phyloP scores from a whole-genome alignment of 139 green algal species.

The Desmodesmus armatus region DNA sequence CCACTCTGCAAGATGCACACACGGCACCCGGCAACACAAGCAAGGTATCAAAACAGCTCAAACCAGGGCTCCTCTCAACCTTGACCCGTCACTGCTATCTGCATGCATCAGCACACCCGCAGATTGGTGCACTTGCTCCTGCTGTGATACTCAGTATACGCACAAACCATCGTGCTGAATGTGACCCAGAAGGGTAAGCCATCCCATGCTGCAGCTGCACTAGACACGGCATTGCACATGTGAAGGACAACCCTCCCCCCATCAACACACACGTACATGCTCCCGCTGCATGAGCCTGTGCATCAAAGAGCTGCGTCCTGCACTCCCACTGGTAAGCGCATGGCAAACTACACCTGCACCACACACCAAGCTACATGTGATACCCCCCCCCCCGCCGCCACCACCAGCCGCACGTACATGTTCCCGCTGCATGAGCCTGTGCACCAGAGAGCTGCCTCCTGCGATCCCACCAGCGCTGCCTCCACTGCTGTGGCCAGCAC shows the following conservation, averaged over 20 bases:
- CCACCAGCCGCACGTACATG: slow-evolving; percentile 39
- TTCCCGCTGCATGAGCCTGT: slow-evolving; percentile 53
- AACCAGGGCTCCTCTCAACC: no score
- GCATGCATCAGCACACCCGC: neutral
- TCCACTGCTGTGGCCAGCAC: slow-evolving; percentile 29
- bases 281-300: slow-evolving; percentile 53
- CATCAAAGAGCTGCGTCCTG: neutral
- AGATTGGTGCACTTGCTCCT: neutral
- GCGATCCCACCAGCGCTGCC: neutral
- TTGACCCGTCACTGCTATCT: no score
- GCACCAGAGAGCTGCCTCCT: neutral
- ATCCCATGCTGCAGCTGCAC: no score
- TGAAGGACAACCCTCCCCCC: no score
- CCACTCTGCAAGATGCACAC: neutral
- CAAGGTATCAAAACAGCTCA: neutral
- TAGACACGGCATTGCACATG: no score
- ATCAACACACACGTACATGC: slow-evolving; percentile 37
- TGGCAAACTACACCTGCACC: no score
- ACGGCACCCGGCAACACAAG: neutral
- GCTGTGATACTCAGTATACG: no score
- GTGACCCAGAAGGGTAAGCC: no score
- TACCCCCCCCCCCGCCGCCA: no score
- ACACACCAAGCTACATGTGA: no score
- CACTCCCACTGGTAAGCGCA: no score
- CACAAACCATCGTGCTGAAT: no score